Conservation (phyloP, 1,284 basidiomycete species). For the Mycena sp. region DNA sequence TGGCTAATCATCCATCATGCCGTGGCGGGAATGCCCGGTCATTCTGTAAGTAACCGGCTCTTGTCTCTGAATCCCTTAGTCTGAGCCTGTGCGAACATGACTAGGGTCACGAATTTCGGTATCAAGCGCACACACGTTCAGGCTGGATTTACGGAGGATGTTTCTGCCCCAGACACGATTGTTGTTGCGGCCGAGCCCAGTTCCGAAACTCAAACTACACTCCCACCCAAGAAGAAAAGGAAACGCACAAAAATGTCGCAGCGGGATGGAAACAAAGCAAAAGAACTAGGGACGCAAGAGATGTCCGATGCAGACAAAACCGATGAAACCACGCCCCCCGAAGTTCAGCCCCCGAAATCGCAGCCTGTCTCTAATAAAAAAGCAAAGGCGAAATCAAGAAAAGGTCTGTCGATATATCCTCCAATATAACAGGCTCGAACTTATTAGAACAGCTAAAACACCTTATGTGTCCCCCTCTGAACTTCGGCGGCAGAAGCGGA, state of each 20-base stretch:
- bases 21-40: too few species aligned
- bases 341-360: background rate
- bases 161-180: slow-evolving; percentile 8
- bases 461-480: slow-evolving; percentile 59
- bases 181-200: background rate
- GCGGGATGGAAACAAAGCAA: slow-evolving; percentile 41
- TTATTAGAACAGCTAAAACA: slow-evolving; percentile 14
- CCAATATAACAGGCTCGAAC: slow-evolving; percentile 28
- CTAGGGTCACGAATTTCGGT: slow-evolving; percentile 75
- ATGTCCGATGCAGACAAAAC: background rate
- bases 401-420: slow-evolving; percentile 26
- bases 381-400: slow-evolving; percentile 20
- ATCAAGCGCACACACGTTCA: slow-evolving; percentile 77
- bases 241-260: slow-evolving; percentile 48
- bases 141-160: slow-evolving; percentile 57
- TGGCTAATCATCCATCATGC: too few species aligned
- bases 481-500: slow-evolving; percentile 72
- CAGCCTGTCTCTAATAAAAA: background rate
- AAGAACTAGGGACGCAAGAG: slow-evolving; percentile 32
- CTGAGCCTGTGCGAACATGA: slow-evolving; percentile 59
- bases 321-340: background rate
- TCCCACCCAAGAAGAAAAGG: slow-evolving; percentile 53
- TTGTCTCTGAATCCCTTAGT: background rate
- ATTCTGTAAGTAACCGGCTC: too few species aligned
- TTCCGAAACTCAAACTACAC: slow-evolving; percentile 18